Percentiles rank a stretch among this genome's conserved stretches.
These are phyloP conservation scores for Rugonectria rugulosa DNA, from an alignment of 2,329 filamentous ascomycete genomes.

Conservation along the genomic window DNA sequence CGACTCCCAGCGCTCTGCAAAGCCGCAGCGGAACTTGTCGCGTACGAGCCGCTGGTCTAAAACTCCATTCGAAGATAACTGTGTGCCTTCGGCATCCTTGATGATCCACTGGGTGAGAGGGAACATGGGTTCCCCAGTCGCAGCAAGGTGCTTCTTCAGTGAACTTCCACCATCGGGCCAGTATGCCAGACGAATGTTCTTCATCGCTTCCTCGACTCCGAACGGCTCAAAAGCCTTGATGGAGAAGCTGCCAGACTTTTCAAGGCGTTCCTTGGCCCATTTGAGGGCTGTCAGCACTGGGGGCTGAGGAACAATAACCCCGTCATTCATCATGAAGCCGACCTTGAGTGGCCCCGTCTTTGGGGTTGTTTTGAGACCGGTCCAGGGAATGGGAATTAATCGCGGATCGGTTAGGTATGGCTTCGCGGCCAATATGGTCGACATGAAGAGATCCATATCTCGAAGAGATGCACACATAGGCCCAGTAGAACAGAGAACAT, in stretches of 20 bases:
- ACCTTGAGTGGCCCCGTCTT: slow-evolving; percentile 43
- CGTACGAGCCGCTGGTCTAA: slow-evolving; percentile 37
- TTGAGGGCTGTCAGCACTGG: slow-evolving; percentile 45
- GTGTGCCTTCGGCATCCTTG: slow-evolving; percentile 23
- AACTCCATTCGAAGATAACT: slow-evolving; percentile 26
- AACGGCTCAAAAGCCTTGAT: slow-evolving; percentile 26
- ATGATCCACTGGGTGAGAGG: slow-evolving; percentile 38
- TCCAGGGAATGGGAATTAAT: slow-evolving; percentile 44
- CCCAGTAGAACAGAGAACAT: slow-evolving; percentile 43
- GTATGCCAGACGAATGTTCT: slow-evolving; percentile 25
- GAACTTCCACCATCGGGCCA: slow-evolving; percentile 37
- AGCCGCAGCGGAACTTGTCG: slow-evolving; percentile 43
- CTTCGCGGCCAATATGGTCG: slow-evolving; percentile 28
- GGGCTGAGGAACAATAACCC: slow-evolving; percentile 47
- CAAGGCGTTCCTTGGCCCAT: slow-evolving; percentile 39
- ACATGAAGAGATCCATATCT: slow-evolving; percentile 46
- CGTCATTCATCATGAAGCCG: slow-evolving; percentile 52
- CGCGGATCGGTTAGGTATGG: slow-evolving; percentile 43
- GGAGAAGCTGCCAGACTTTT: background rate
- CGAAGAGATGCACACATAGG: slow-evolving; percentile 44
- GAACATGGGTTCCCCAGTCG: slow-evolving; percentile 39
- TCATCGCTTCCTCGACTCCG: slow-evolving; percentile 20
- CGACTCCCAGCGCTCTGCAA: slow-evolving; percentile 44
- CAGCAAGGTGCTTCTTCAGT: slow-evolving; percentile 18
- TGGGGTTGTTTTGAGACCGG: background rate